phyloP scores from a whole-genome alignment of 108 stramenopile species.

The Licmophora abbreviata region DNA sequence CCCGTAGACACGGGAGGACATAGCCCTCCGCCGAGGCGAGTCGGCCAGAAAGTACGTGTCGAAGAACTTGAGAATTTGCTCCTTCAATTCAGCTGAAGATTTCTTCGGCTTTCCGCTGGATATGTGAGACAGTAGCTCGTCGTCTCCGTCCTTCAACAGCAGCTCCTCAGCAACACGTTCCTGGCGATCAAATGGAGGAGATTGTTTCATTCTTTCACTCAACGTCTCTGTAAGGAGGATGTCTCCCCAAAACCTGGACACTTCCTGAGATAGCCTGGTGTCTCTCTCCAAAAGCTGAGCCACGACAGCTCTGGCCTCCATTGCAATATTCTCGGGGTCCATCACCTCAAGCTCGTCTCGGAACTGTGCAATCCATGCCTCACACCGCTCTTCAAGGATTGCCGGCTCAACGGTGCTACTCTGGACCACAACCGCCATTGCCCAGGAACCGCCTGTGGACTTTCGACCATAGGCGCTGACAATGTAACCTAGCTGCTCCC shows the following conservation, averaged over 20 bases:
- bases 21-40: constrained; percentile 43
- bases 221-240: constrained; percentile 49
- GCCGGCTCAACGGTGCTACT: constrained; percentile 51
- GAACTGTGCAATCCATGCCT: constrained; percentile 67
- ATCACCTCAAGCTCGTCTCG: constrained; percentile 73
- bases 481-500: constrained; percentile 85
- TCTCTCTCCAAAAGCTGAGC: constrained; percentile 67
- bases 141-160: background rate
- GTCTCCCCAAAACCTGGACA: constrained; percentile 59
- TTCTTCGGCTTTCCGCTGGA: constrained; percentile 16
- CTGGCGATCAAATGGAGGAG: constrained; percentile 67
- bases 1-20: constrained; percentile 68
- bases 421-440: constrained; percentile 61
- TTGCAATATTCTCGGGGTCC: constrained; percentile 48
- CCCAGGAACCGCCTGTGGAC: constrained; percentile 63
- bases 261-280: constrained; percentile 71
- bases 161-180: constrained; percentile 63
- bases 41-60: constrained; percentile 48
- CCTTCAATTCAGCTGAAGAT: constrained; percentile 46
- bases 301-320: constrained; percentile 71
- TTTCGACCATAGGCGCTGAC: constrained; percentile 70
- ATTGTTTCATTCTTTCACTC: constrained; percentile 13
- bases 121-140: constrained; percentile 11
- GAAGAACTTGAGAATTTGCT: constrained; percentile 52
- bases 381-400: constrained; percentile 59